Percentiles rank a stretch among this genome's conserved stretches.
Conservation (phyloP, 352 stramenopile species). For the Globisporangium takayamanum region DNA sequence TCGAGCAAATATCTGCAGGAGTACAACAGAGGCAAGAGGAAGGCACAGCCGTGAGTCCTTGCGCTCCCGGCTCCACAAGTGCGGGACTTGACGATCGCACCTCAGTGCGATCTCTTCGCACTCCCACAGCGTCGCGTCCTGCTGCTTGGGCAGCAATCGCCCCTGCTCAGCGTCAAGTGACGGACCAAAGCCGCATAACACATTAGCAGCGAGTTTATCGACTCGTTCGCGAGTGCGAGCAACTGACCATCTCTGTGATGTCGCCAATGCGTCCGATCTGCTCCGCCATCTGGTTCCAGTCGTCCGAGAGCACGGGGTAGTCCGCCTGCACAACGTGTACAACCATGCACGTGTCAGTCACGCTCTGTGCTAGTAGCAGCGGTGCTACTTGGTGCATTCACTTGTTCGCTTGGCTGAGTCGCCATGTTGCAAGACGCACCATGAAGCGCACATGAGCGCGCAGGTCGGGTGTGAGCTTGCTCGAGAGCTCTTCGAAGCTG, state of each 20-base stretch:
- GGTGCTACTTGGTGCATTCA: neutral
- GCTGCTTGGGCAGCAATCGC: conserved; percentile 69
- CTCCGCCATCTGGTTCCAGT: conserved; percentile 86
- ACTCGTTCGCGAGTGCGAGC: neutral
- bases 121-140: conserved; percentile 87
- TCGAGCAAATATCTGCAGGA: conserved; percentile 77
- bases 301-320: conserved; percentile 83
- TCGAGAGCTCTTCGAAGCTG: conserved; percentile 77
- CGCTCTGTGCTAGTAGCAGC: neutral
- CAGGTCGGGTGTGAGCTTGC: conserved; percentile 83
- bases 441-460: conserved; percentile 85
- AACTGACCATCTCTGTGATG: conserved; percentile 79
- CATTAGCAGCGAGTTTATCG: too few species aligned
- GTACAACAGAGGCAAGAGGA: neutral
- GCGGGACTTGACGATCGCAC: conserved; percentile 16
- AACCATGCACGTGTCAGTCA: neutral
- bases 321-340: conserved; percentile 31
- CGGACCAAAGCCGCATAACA: neutral
- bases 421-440: conserved; percentile 16
- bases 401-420: neutral
- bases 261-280: conserved; percentile 84
- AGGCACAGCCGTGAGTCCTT: neutral
- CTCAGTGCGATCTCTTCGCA: conserved; percentile 81
- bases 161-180: conserved; percentile 28
- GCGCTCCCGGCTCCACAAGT: neutral